Evolutionary conservation across 2,329 filamentous ascomycete species (phyloP).

Genomic region (Botryotinia calthae): DNA sequence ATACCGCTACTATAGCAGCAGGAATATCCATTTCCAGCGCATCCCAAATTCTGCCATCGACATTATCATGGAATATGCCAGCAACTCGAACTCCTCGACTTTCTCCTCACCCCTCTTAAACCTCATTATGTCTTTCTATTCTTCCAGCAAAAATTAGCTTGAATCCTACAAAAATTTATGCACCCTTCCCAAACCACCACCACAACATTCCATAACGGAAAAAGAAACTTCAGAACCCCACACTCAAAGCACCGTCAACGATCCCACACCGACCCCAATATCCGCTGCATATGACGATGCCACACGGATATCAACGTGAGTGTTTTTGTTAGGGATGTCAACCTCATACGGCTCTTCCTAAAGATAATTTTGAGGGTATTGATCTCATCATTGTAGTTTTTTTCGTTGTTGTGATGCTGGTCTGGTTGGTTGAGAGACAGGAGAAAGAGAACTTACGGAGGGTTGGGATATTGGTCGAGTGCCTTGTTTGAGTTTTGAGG

Average conservation of each 20-base stretch:
- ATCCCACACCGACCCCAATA: constrained; percentile 21
- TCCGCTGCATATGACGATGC: constrained; percentile 37
- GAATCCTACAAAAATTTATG: not conserved
- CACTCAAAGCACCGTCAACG: constrained; percentile 37
- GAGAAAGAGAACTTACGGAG: constrained; percentile 12
- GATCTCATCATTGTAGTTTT: constrained; percentile 36
- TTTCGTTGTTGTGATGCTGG: not conserved
- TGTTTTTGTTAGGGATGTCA: constrained; percentile 23
- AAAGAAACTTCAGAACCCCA: constrained; percentile 32
- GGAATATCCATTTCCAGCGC: not conserved
- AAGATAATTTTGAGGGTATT: constrained; percentile 31
- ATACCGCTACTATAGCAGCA: not conserved
- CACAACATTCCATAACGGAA: not conserved
- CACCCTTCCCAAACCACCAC: not conserved
- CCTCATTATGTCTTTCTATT: not conserved
- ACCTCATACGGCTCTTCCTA: constrained; percentile 39
- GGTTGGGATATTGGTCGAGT: not conserved
- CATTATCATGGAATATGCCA: not conserved
- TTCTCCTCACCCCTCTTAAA: not conserved
- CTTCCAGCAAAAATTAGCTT: not conserved
- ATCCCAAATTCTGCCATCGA: not conserved
- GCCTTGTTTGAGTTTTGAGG: not conserved
- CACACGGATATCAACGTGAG: constrained; percentile 22
- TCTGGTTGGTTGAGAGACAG: not conserved
- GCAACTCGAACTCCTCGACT: not conserved